phyloP scores from a whole-genome alignment of 148 eudicot genomes.

The Camellia sinensis region DNA sequence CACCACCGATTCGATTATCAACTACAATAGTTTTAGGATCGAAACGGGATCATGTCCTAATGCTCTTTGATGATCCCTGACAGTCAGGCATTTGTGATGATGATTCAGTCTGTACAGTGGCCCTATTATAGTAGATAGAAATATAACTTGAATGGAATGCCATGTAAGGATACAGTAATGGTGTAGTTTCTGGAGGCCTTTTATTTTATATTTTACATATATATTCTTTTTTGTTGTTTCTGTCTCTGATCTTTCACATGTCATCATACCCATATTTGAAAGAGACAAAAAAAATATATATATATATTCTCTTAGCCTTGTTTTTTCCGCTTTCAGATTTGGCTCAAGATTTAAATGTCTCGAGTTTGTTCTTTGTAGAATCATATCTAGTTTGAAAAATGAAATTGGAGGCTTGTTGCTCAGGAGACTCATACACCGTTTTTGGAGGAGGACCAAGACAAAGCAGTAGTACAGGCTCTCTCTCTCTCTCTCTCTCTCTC shows the following conservation, averaged over 20 bases:
- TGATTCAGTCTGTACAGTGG: background rate
- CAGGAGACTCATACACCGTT: no score
- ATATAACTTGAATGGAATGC: background rate
- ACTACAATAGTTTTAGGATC: background rate
- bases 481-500: no score
- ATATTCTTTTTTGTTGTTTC: background rate
- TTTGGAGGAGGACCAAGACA: no score
- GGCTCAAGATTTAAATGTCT: background rate
- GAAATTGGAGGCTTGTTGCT: no score
- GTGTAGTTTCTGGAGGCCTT: constrained; percentile 12
- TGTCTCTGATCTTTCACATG: background rate
- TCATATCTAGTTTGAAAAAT: no score
- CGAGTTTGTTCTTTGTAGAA: no score
- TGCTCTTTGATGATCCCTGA: background rate
- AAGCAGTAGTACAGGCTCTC: no score
- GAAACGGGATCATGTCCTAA: background rate
- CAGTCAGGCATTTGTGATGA: background rate
- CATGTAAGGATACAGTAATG: constrained; percentile 1
- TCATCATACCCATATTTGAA: background rate
- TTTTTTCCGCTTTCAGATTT: background rate
- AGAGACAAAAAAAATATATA: no score
- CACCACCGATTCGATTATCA: background rate
- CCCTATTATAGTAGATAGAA: background rate
- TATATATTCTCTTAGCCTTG: no score
- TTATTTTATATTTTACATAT: background rate